These are phyloP conservation scores for Apiospora kogelbergensis DNA, from an alignment of 2,329 filamentous ascomycete genomes.

Conservation along the genomic window DNA sequence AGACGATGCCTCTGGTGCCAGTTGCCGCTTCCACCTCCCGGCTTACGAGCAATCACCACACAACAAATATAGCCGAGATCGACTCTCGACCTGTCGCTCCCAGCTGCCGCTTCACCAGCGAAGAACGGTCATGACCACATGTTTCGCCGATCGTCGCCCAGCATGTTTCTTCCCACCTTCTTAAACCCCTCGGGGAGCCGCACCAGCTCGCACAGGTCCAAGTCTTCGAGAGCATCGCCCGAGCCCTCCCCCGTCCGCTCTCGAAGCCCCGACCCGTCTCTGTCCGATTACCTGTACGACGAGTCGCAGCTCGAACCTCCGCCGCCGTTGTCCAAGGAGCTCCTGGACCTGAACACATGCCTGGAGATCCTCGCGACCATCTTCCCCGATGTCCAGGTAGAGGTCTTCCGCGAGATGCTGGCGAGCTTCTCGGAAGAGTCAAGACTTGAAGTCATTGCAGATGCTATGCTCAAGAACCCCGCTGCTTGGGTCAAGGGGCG, in stretches of 20 bases:
- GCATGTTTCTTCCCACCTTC: constrained; percentile 16
- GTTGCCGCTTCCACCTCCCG: background rate
- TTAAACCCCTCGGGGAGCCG: background rate
- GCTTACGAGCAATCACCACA: background rate
- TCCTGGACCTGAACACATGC: constrained; percentile 68
- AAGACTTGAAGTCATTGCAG: constrained; percentile 72
- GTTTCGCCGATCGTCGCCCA: constrained; percentile 61
- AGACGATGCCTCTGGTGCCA: background rate
- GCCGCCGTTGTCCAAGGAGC: constrained; percentile 56
- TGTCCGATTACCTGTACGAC: constrained; percentile 52
- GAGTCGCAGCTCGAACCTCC: constrained; percentile 52
- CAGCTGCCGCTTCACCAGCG: constrained; percentile 45
- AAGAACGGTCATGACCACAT: constrained; percentile 57
- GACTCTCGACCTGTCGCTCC: constrained; percentile 40
- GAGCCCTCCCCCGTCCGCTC: constrained; percentile 11
- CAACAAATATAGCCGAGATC: constrained; percentile 59
- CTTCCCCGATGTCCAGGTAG: constrained; percentile 78
- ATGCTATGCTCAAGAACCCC: constrained; percentile 72
- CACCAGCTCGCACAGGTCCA: background rate
- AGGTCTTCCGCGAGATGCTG: constrained; percentile 82
- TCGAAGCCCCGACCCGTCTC: constrained; percentile 20
- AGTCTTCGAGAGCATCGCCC: constrained; percentile 6
- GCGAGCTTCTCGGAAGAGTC: constrained; percentile 74
- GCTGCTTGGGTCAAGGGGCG: constrained; percentile 70
- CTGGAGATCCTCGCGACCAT: constrained; percentile 68